Evolutionary conservation across 2,329 filamentous ascomycete species (phyloP).

Genomic region (Aspergillus texensis): DNA sequence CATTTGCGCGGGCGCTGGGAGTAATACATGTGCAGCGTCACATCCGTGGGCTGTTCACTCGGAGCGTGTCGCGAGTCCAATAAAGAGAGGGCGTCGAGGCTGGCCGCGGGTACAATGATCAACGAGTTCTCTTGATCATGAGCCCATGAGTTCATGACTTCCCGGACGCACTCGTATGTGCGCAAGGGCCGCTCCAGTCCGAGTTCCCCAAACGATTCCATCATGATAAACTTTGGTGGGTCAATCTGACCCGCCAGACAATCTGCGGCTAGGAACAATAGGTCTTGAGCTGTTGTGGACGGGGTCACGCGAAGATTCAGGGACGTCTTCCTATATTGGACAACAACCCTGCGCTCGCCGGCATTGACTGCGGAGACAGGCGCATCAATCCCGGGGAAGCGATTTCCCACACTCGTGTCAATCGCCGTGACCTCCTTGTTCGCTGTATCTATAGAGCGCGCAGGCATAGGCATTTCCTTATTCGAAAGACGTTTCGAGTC

Average conservation of each 20-base stretch:
- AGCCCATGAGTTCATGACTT: slow-evolving; percentile 93
- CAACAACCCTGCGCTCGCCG: slow-evolving; percentile 71
- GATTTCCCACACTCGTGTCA: slow-evolving; percentile 21
- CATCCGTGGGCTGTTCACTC: slow-evolving; percentile 64
- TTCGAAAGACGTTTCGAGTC: slow-evolving; percentile 33
- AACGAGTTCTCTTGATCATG: slow-evolving; percentile 75
- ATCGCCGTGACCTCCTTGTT: not conserved
- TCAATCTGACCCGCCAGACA: slow-evolving; percentile 67
- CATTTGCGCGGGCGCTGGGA: slow-evolving; percentile 82
- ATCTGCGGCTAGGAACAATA: slow-evolving; percentile 69
- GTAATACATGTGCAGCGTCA: slow-evolving; percentile 74
- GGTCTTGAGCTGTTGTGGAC: slow-evolving; percentile 73
- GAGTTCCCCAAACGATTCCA: slow-evolving; percentile 75
- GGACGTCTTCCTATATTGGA: slow-evolving; percentile 71
- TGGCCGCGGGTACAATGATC: slow-evolving; percentile 65
- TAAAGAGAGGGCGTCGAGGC: slow-evolving; percentile 42
- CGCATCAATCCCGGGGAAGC: slow-evolving; percentile 66
- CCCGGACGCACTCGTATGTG: slow-evolving; percentile 81
- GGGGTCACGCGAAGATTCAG: slow-evolving; percentile 72
- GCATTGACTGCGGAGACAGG: slow-evolving; percentile 80
- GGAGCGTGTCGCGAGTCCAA: slow-evolving; percentile 69
- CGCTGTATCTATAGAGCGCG: slow-evolving; percentile 19
- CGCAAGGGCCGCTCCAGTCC: slow-evolving; percentile 82
- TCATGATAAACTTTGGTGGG: slow-evolving; percentile 67
- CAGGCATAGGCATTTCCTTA: slow-evolving; percentile 32